Base-by-base conservation (phyloP, 306 rosid genomes). In the Corylus avellana region DNA sequence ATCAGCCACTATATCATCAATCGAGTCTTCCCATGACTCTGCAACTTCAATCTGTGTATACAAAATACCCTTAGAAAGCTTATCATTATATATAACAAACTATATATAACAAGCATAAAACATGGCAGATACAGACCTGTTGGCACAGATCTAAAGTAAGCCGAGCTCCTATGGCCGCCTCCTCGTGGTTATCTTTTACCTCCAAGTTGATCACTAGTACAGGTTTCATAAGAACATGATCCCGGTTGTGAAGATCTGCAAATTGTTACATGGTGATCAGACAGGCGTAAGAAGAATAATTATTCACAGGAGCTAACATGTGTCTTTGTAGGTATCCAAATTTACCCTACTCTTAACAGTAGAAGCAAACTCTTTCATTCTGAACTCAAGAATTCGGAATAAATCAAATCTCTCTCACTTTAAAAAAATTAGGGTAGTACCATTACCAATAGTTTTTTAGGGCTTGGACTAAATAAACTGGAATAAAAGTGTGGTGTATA, bases 151-250 rank as follows among this genome's bases (percentile, higher is more conserved):
- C 94, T 46, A 86, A 82, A 74, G 97, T 86, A 71, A 88, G 96
- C 72, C 96, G 87, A 37, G 90, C 99, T 84, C 98, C 98, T 20
- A 82, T 72, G 2, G 98, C 97, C 53, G 98, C 98, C 89, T 95
- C 98, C 74, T 92, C 98, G 0, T 95, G 98, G 87, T 95, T 92
- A 88, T 95, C 98, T 84, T 95, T 95, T 49, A 95, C 98, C 91
- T 95, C 98, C 92, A 95, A 90, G 84, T 95, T 95, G 72, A 95
- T 67, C 72, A 95, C 64, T 83, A 95, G 85, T 66, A 91, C 97
- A 69, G 85, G 75, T 90, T 90, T 95, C 93, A 86, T 67, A 11
- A 86, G 85, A 79, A 68, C 85, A 20, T 93, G 97, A 54, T 93
- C 93, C 66, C 99, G 88, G 47, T 79, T 90, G 84, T 93, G 85